A percentile compares a stretch with the other conserved stretches of the same genome.
Conservation (phyloP, 768 basidiomycete species). For the Plicaturopsis crispa region DNA sequence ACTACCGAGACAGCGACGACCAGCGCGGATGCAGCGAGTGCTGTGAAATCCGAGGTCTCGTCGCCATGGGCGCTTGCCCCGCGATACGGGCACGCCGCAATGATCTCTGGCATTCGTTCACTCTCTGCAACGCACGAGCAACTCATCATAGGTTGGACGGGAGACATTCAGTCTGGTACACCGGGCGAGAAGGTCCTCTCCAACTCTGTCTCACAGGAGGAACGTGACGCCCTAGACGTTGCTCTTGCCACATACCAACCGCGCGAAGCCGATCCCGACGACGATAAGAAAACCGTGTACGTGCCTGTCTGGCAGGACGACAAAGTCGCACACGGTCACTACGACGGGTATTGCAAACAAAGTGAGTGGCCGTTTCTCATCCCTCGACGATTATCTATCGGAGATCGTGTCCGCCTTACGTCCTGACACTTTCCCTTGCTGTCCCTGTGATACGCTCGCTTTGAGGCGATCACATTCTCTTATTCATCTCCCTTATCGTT, state of each 20-base stretch:
- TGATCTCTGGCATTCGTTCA: conserved; percentile 89
- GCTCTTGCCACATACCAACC: conserved; percentile 57
- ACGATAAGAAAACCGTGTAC: conserved; percentile 59
- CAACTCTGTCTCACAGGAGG: conserved; percentile 46
- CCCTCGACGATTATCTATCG: no score
- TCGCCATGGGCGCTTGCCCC: conserved; percentile 68
- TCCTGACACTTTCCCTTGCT: no score
- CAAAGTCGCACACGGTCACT: conserved; percentile 85
- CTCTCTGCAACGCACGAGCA: conserved; percentile 83
- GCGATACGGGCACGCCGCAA: conserved; percentile 87
- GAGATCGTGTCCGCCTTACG: no score
- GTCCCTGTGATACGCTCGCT: no score
- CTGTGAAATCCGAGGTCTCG: conserved; percentile 8
- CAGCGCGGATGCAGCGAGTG: conserved; percentile 8
- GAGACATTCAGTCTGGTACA: conserved; percentile 54
- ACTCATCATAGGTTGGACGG: conserved; percentile 90
- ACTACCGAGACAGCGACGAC: conserved; percentile 10
- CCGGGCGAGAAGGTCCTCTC: conserved; percentile 38
- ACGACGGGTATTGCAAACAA: conserved; percentile 97
- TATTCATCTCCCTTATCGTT: no score
- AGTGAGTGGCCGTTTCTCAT: conserved; percentile 46
- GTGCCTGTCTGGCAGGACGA: conserved; percentile 91
- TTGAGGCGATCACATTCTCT: conserved; percentile 3
- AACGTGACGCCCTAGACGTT: conserved; percentile 57
- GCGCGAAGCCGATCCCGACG: conserved; percentile 49